Conservation (phyloP, 108 stramenopile species). For the Bacterosira constricta region DNA sequence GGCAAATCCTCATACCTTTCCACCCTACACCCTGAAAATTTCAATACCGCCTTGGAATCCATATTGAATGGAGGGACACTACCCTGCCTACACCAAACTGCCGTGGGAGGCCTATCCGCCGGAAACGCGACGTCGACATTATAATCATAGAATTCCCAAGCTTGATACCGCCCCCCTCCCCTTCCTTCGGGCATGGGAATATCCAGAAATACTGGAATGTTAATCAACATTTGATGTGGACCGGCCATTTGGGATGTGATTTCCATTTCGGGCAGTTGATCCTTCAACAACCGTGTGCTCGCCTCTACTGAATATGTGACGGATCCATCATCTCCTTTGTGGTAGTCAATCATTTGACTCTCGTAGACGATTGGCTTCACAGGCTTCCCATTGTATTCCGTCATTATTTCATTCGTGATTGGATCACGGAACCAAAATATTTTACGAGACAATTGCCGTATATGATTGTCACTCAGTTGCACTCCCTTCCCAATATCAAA, state of each 20-base stretch:
- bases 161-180: slow-evolving; percentile 15
- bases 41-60: slow-evolving; percentile 31
- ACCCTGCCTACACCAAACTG: slow-evolving; percentile 34
- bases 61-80: slow-evolving; percentile 22
- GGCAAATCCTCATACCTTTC: slow-evolving; percentile 29
- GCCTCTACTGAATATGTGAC: slow-evolving; percentile 25
- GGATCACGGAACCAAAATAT: slow-evolving; percentile 49
- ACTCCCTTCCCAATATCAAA: slow-evolving; percentile 34
- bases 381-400: slow-evolving; percentile 22
- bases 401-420: slow-evolving; percentile 21
- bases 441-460: slow-evolving; percentile 29
- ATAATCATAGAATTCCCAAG: slow-evolving; percentile 51
- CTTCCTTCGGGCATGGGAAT: slow-evolving; percentile 1
- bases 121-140: slow-evolving; percentile 25
- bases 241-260: slow-evolving; percentile 19
- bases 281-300: slow-evolving; percentile 20
- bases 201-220: slow-evolving; percentile 34
- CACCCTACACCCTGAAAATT: slow-evolving; percentile 24
- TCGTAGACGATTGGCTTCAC: slow-evolving; percentile 32
- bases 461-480: slow-evolving; percentile 4
- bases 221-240: slow-evolving; percentile 12
- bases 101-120: slow-evolving; percentile 18
- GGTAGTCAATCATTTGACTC: slow-evolving; percentile 37
- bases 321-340: slow-evolving; percentile 11
- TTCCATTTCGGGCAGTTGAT: slow-evolving; percentile 17